These are phyloP conservation scores for Cladophialophora chaetospira DNA, from an alignment of 2,329 filamentous ascomycete species.

Conservation along the genomic window DNA sequence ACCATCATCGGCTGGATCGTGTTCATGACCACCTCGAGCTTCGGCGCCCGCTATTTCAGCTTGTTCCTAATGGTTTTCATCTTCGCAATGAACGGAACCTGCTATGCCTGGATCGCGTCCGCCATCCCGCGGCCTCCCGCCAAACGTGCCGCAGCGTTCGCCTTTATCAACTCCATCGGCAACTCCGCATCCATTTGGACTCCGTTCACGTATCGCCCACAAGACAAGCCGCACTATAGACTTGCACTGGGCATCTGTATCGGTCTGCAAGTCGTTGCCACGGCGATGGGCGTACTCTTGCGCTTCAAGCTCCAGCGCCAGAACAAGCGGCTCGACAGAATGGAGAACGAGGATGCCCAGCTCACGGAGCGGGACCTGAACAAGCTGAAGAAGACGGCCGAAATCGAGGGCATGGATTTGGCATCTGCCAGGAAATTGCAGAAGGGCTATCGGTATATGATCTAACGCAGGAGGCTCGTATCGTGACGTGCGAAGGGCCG, in stretches of 20 bases:
- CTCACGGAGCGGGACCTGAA: slow-evolving; percentile 52
- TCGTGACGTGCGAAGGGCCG: background rate
- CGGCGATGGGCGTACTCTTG: slow-evolving; percentile 41
- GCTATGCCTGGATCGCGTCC: slow-evolving; percentile 54
- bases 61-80: slow-evolving; percentile 59
- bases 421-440: slow-evolving; percentile 54
- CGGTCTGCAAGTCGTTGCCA: slow-evolving; percentile 43
- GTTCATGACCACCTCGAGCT: slow-evolving; percentile 56
- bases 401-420: slow-evolving; percentile 54
- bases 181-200: slow-evolving; percentile 58
- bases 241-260: slow-evolving; percentile 48
- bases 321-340: slow-evolving; percentile 53
- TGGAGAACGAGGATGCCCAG: slow-evolving; percentile 52
- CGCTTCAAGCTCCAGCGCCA: slow-evolving; percentile 45
- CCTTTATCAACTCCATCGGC: slow-evolving; percentile 58
- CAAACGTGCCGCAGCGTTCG: slow-evolving; percentile 57
- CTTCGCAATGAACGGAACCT: slow-evolving; percentile 57
- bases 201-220: slow-evolving; percentile 50
- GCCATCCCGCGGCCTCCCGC: slow-evolving; percentile 56
- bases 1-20: slow-evolving; percentile 56
- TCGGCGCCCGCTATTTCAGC: slow-evolving; percentile 58
- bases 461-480: slow-evolving; percentile 36
- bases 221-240: slow-evolving; percentile 44
- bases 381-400: slow-evolving; percentile 53
- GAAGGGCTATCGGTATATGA: slow-evolving; percentile 57